Evolutionary conservation across 1,139 yeast genomes (phyloP), one percentile per base, ranked within the genome.

Genomic region (Pichia sp.): DNA sequence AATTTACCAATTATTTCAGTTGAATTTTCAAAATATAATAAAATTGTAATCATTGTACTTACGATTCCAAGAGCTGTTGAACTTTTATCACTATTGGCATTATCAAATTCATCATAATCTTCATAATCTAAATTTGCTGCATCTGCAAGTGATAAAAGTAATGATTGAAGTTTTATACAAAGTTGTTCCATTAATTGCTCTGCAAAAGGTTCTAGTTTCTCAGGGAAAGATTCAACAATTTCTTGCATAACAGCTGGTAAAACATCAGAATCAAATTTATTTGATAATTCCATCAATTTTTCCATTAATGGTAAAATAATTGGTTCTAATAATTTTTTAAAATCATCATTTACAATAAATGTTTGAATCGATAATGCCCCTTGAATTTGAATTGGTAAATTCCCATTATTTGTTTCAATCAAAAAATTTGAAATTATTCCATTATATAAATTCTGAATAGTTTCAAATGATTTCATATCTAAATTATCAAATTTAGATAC

Each of bases 191-290:
- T 86, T 53, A 91, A 69, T 51, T 85, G 93, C 34, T 84, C 79
- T 8, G 97, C 96, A 63, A 89, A 91, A 24, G 98, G 97, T 52
- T 89, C 93, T 50, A 91, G 68, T 61, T 89, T 95, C 51, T 80
- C 85, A 4, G 95, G 73, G 60, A 83, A 91, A 43, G 75, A 78
- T 55, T 89, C 96, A 20, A 91, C 97, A 59, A 94, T 82, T 54
- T 89, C 96, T 65, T 91, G 97, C 84, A 91, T 86, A 14, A 91
- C 96, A 28, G 83, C 84, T 15, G 95, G 77, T 30, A 91, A 73
- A 2, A 91, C 77, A 59, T 91, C 98, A 47, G 83, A 80, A 54
- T 91, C 98, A 48, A 89, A 77, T 49, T 81, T 81, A 57, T 85
- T 83, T 8, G 94, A 81, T 37, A 91, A 65, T 22, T 74, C 77